These are phyloP conservation scores for Eremochloa ophiuroides DNA, from an alignment of 176 grass and related monocot genomes.

Conservation along the genomic window DNA sequence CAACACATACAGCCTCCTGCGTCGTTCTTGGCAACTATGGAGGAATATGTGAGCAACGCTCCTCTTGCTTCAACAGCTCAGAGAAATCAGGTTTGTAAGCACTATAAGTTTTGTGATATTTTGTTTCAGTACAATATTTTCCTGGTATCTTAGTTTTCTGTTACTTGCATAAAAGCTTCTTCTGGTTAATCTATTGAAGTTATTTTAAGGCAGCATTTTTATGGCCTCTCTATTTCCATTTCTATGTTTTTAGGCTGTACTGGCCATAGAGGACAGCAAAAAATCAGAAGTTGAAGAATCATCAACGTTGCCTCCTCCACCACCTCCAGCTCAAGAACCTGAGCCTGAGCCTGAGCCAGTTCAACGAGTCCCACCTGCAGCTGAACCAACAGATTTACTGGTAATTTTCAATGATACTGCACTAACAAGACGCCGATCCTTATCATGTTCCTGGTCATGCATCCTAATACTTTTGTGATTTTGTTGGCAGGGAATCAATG, in stretches of 20 bases:
- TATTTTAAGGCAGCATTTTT: not conserved
- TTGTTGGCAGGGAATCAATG: slow-evolving; percentile 58
- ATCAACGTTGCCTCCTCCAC: slow-evolving; percentile 29
- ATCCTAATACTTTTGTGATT: not conserved
- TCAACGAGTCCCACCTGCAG: slow-evolving; percentile 32
- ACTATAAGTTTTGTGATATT: not conserved
- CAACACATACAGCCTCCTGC: slow-evolving; percentile 64
- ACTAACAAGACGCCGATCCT: not conserved
- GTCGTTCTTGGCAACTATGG: slow-evolving; percentile 83
- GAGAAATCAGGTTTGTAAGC: slow-evolving; percentile 54
- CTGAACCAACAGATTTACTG: slow-evolving; percentile 69
- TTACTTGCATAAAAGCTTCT: not conserved
- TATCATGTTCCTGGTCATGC: not conserved
- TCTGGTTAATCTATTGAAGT: not conserved
- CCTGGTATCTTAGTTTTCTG: not conserved
- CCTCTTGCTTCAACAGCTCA: slow-evolving; percentile 56
- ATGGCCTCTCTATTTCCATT: not conserved
- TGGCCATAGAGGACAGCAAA: slow-evolving; percentile 72
- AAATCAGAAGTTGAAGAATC: slow-evolving; percentile 57
- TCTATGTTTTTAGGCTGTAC: slow-evolving; percentile 35
- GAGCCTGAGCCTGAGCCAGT: slow-evolving; percentile 58
- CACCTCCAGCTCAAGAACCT: slow-evolving; percentile 26
- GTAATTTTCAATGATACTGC: slow-evolving; percentile 37
- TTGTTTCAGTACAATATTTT: not conserved
- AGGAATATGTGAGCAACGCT: slow-evolving; percentile 89